phyloP scores from a whole-genome alignment of 495 filamentous ascomycete species.

The Xylaria acuta region DNA sequence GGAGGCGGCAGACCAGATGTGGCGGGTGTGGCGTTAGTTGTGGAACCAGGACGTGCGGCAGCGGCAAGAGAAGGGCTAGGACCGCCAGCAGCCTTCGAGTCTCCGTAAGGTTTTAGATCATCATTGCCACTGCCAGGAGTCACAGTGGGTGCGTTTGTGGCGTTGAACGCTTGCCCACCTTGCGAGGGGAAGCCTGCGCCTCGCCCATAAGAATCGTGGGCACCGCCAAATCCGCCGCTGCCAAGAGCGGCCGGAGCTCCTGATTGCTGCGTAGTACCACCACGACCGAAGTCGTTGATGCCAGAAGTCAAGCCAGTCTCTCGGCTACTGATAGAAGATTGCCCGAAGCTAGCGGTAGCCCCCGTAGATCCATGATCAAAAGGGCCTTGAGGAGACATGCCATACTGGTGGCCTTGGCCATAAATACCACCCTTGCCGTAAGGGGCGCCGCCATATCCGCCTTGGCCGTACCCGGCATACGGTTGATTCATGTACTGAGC shows the following conservation, averaged over 20 bases:
- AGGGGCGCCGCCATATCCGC: constrained; percentile 69
- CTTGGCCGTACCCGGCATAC: constrained; percentile 70
- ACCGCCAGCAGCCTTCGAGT: constrained; percentile 70
- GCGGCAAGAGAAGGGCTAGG: constrained; percentile 86
- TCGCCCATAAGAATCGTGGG: constrained; percentile 82
- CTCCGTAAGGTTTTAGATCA: constrained; percentile 75
- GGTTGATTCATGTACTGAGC: constrained; percentile 76
- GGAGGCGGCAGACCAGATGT: constrained; percentile 76
- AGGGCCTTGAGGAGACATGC: constrained; percentile 69
- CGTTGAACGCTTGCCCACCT: constrained; percentile 69
- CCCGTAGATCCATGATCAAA: constrained; percentile 84
- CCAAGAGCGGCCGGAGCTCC: constrained; percentile 70
- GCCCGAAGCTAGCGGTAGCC: constrained; percentile 73
- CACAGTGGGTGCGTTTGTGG: constrained; percentile 66
- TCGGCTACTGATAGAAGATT: constrained; percentile 69
- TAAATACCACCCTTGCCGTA: constrained; percentile 86
- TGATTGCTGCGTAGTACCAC: constrained; percentile 70
- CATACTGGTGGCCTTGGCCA: constrained; percentile 80
- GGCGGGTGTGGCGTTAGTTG: constrained; percentile 72
- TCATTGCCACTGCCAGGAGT: constrained; percentile 65
- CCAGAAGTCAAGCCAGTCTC: constrained; percentile 64
- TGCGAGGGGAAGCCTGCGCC: constrained; percentile 66
- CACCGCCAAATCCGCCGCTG: constrained; percentile 69
- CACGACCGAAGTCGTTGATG: constrained; percentile 76
- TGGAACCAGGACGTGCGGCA: constrained; percentile 82